phyloP scores from a whole-genome alignment of 2,329 filamentous ascomycete genomes.

The Verticillium longisporum region DNA sequence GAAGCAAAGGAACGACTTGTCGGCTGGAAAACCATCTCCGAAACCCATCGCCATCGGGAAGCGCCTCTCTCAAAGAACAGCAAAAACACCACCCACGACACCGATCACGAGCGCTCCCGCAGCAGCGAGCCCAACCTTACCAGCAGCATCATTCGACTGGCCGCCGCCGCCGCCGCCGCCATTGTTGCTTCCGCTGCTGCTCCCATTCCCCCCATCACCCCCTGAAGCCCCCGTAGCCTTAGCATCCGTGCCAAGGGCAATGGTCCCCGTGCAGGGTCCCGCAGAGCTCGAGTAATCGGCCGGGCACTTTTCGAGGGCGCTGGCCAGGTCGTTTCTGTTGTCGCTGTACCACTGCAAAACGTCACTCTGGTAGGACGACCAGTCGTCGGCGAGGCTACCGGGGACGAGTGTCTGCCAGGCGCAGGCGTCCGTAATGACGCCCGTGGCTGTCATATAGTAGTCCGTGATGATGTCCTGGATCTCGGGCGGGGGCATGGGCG shows the following conservation, averaged over 20 bases:
- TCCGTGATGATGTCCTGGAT: constrained; percentile 1
- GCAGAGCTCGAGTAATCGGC: background rate
- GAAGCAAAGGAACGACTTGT: too few species aligned
- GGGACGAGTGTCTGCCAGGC: constrained; percentile 2
- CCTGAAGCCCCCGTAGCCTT: background rate
- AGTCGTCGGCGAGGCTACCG: background rate
- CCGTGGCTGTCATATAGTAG: constrained; percentile 1
- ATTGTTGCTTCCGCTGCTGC: background rate
- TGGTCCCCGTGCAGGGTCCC: constrained; percentile 1
- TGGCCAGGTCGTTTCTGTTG: background rate
- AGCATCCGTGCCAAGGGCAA: background rate
- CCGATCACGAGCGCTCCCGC: background rate
- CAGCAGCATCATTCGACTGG: background rate
- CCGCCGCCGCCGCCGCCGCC: background rate
- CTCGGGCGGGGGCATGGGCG: background rate
- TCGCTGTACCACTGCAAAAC: constrained; percentile 1
- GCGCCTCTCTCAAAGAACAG: background rate
- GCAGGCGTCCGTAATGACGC: background rate
- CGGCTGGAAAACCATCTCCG: too few species aligned
- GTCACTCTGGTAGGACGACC: constrained; percentile 1
- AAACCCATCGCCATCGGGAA: too few species aligned
- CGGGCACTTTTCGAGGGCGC: background rate
- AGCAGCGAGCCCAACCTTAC: background rate
- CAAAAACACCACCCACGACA: background rate
- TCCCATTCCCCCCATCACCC: background rate